phyloP scores from a whole-genome alignment of 225 moss, liverwort and hornwort genomes.

The Straminergon stramineum region DNA sequence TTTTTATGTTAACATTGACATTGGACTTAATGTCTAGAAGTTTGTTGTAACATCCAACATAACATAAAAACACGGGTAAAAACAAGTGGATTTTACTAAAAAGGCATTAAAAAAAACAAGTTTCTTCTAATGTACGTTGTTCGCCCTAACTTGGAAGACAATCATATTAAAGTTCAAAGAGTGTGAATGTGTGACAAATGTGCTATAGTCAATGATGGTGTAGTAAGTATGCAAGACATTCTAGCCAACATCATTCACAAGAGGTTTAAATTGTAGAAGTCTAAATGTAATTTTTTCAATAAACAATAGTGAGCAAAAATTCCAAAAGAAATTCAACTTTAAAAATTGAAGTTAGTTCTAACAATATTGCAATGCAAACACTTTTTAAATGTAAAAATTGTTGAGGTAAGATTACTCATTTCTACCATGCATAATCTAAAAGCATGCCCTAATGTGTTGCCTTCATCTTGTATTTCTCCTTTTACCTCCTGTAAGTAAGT shows the following conservation, averaged over 20 bases:
- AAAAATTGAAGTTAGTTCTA: neutral
- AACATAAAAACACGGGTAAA: too few species aligned
- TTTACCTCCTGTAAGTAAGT: neutral
- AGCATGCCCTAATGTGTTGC: neutral
- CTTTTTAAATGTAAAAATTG: neutral
- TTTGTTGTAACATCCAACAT: too few species aligned
- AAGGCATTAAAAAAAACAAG: too few species aligned
- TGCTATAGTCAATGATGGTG: fast-evolving
- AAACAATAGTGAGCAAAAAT: neutral
- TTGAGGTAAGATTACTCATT: neutral
- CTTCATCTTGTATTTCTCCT: neutral
- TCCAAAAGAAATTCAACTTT: neutral
- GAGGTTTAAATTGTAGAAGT: neutral
- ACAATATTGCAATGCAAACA: neutral
- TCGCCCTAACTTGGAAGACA: neutral
- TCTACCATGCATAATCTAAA: neutral
- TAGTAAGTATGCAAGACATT: neutral
- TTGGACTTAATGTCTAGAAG: fast-evolving
- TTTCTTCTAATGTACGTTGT: neutral
- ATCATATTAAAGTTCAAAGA: neutral
- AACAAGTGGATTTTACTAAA: too few species aligned
- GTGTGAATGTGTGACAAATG: neutral
- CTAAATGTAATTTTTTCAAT: neutral
- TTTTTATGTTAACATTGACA: too few species aligned
- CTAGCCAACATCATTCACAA: neutral